Evolutionary conservation across 2,329 filamentous ascomycete genomes (phyloP), one percentile per base, ranked within the genome.

Genomic region (Fusarium chuoi): DNA sequence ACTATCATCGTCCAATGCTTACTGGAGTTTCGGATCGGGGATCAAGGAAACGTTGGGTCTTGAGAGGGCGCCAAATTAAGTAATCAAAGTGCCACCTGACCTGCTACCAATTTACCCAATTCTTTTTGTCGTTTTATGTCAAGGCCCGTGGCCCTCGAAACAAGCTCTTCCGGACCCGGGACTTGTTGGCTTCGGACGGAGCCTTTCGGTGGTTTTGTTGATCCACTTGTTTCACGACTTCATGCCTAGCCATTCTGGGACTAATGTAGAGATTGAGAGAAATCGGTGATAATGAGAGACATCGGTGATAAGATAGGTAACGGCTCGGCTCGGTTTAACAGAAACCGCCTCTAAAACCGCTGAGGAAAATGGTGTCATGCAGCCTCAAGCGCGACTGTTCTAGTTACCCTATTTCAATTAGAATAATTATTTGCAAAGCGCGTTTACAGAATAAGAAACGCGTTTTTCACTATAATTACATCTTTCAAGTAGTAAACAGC

Each of bases 401-500:
- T 55, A n/a, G n/a, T n/a, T n/a, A 42, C 52, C 52, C 52, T 55
- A 55, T 55, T 13, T 22, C 13, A 1, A 3, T 14, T 20, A 1
- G n/a, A 13, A 7, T 28, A 6, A 39, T 26, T 18, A 38, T 38
- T 22, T 13, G 5, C 4, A 28, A 10, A 13, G 20, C 51, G 51
- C 18, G 51, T 54, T 22, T 5, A 17, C 2, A 54, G 22, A 20
- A 22, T 0, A 17, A 3, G 1, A 1, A n/a, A 17, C 35, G 51
- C 35, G 51, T 38, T 54, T 54, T 38, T 22, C 22, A 15, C 20
- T 13, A 2, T 3, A 12, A 36, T 26, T 3, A 20, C 2, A 22
- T 22, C 2, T 22, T 5, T 6, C 1, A 26, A 8, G 0, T 36
- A 36, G 4, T 26, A 3, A 6, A 2, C 6, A 0, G 5, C 7